A percentile compares a stretch with the other conserved stretches of the same genome.
These are phyloP conservation scores for Phytophthora tubulina DNA, from an alignment of 352 stramenopile genomes.

Conservation along the genomic window DNA sequence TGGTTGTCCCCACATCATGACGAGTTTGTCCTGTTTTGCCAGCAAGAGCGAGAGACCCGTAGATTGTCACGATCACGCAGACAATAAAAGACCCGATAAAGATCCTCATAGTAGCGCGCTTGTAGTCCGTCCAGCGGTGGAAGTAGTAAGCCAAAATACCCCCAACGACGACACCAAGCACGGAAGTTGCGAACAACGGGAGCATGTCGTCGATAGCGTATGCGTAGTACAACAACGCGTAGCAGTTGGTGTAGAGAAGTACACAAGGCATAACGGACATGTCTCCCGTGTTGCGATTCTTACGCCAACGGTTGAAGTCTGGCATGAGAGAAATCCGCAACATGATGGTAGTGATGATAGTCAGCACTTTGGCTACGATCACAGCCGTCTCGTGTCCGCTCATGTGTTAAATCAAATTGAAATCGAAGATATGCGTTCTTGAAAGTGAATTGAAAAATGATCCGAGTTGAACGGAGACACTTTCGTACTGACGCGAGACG, in stretches of 20 bases:
- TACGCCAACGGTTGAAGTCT: constrained; percentile 49
- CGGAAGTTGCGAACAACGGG: constrained; percentile 54
- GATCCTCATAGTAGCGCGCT: constrained; percentile 37
- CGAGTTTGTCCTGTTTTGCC: constrained; percentile 37
- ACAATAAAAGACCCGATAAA: constrained; percentile 37
- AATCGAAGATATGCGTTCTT: neutral
- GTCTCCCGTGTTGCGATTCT: constrained; percentile 39
- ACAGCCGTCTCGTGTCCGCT: constrained; percentile 32
- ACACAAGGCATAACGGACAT: constrained; percentile 47
- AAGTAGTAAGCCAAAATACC: constrained; percentile 49
- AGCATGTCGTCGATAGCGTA: constrained; percentile 58
- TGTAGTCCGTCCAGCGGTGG: constrained; percentile 48
- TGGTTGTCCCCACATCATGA: constrained; percentile 26
- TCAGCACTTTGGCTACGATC: constrained; percentile 37
- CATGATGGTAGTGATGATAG: constrained; percentile 40
- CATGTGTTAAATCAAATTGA: constrained; percentile 3
- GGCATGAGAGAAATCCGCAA: constrained; percentile 39
- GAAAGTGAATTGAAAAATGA: constrained; percentile 25
- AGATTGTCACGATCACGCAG: constrained; percentile 40
- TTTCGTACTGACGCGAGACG: neutral
- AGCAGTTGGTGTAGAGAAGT: constrained; percentile 43
- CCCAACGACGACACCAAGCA: constrained; percentile 46
- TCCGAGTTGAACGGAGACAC: neutral
- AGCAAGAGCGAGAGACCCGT: constrained; percentile 35
- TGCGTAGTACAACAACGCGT: constrained; percentile 50